Base-by-base conservation (phyloP, 2,329 filamentous ascomycete species). In the Aureobasidium uvarum region DNA sequence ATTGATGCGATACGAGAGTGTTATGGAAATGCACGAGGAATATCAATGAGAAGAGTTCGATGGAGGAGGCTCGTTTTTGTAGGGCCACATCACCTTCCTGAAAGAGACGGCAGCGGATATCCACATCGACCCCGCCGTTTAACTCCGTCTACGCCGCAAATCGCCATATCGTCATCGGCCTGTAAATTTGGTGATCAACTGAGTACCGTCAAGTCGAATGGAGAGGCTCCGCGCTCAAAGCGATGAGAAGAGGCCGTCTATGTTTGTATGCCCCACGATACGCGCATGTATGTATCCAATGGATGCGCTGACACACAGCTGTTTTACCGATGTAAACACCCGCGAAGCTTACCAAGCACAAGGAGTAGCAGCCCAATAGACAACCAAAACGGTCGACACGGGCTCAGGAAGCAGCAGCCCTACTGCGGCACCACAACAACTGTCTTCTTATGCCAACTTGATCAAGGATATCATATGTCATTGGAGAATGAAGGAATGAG, bases 11-110 rank as follows among this genome's bases (percentile, higher is more conserved):
- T 58, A 58, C 16, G 39, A 45, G 33, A 39, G 48, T 23, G 48
- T 4, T 39, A 20, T 41, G 14, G 28, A 20, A 20, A 20, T 50
- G 41, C 8, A 36, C 39, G 25, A 59, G 58, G 23, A 20, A 31
- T 45, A 31, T 39, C 28, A 14, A 38, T 48, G 54, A 60, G 56
- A 60, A 48, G 43, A 46, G 31, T 33, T 23, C 43, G 23, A 33
- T 62, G 58, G 58, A 62, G n/a, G 45, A 51, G 18, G 58, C 58
- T 48, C 39, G 31, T 11, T 50, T 62, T 62, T 62, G 33, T 62
- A 62, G 58, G 38, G 25, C 33, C 58, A 51, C 31, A 39, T 51
- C 58, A 62, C 58, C 58, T 62, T 62, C 58, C 58, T n/a, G 16
- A 16, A 38, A 51, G 33, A 59, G 55, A 46, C 39, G 41, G 13